phyloP scores from a whole-genome alignment of 1,139 yeast genomes.

The Meyerozyma smithsonii region DNA sequence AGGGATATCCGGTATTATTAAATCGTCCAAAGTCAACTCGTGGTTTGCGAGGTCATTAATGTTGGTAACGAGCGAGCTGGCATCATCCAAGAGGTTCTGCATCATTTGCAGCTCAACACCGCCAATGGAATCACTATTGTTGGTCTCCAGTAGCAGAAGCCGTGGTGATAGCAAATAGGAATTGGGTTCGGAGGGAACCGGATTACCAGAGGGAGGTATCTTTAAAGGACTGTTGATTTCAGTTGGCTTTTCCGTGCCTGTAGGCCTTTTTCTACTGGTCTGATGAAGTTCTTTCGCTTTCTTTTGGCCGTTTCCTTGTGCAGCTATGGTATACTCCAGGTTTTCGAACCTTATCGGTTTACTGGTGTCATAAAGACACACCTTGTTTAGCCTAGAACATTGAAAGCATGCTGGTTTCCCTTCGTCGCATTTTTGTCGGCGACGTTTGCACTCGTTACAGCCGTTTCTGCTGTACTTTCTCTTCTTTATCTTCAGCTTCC shows the following conservation, averaged over 20 bases:
- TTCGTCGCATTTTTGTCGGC: slow-evolving; percentile 15
- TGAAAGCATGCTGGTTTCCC: slow-evolving; percentile 11
- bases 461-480: slow-evolving; percentile 14
- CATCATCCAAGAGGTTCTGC: slow-evolving; percentile 8
- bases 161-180: neutral
- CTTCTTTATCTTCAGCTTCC: slow-evolving; percentile 8
- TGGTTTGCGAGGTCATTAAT: slow-evolving; percentile 7
- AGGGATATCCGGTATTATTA: neutral
- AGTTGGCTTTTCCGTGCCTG: no score
- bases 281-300: neutral
- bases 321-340: neutral
- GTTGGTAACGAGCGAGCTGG: slow-evolving; percentile 11
- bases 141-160: neutral
- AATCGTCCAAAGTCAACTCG: slow-evolving; percentile 1
- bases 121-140: neutral
- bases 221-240: no score
- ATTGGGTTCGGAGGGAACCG: neutral
- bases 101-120: slow-evolving; percentile 2
- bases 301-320: neutral
- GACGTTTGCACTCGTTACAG: slow-evolving; percentile 15
- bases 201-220: no score
- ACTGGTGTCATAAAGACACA: slow-evolving; percentile 7
- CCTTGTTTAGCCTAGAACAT: slow-evolving; percentile 12
- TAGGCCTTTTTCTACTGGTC: no score
- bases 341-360: neutral